Evolutionary conservation across 495 filamentous ascomycete genomes (phyloP).

Genomic region (Pseudoneurospora amorphoporcata): DNA sequence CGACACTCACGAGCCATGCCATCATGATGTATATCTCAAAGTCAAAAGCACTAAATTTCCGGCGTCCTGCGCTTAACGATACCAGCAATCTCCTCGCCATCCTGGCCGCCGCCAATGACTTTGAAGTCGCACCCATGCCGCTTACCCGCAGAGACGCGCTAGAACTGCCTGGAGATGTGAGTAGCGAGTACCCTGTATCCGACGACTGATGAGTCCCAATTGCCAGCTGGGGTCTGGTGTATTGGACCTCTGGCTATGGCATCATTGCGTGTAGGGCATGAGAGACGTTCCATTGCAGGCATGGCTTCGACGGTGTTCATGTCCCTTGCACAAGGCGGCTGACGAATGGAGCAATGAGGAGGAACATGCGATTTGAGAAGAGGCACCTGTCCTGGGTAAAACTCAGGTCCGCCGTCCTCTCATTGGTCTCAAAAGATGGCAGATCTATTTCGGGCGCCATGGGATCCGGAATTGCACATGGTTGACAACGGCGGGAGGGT

Average conservation of each 20-base stretch:
- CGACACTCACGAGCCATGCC: not conserved
- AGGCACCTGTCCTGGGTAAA: not conserved
- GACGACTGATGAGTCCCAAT: not conserved
- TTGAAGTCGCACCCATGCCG: not conserved
- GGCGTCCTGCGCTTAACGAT: slow-evolving; percentile 10
- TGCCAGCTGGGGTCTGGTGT: not conserved
- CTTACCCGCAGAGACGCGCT: not conserved
- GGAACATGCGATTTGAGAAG: not conserved
- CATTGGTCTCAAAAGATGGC: not conserved
- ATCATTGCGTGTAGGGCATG: not conserved
- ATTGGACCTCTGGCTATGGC: not conserved
- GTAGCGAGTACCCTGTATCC: not conserved
- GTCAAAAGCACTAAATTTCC: not conserved
- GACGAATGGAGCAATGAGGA: not conserved
- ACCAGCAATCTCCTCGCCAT: not conserved
- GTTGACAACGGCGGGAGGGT: not conserved
- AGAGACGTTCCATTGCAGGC: not conserved
- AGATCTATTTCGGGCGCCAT: not conserved
- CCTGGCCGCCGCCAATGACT: not conserved
- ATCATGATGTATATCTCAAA: not conserved
- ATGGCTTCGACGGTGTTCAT: not conserved
- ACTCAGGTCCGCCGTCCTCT: not conserved
- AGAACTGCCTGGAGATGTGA: not conserved
- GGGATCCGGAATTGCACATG: not conserved
- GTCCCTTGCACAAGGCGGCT: not conserved